phyloP scores from a whole-genome alignment of 345 rosid species.

The Gossypium turneri region DNA sequence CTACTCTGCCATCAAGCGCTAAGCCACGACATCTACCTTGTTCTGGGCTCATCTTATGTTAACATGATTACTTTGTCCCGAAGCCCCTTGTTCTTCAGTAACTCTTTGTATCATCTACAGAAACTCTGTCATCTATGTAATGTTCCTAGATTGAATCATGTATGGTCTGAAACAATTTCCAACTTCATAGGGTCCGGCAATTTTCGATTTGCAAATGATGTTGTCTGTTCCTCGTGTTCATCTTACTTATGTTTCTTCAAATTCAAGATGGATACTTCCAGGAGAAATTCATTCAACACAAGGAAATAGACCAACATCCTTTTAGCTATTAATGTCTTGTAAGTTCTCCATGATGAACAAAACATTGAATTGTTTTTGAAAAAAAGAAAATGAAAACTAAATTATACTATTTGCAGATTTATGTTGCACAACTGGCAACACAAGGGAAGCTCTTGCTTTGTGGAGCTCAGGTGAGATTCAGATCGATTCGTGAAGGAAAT shows the following conservation, averaged over 20 bases:
- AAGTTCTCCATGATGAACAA: conserved; percentile 29
- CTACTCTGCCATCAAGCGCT: conserved; percentile 45
- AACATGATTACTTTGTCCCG: too few species aligned
- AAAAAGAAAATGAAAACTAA: background rate
- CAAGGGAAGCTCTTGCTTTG: conserved; percentile 42
- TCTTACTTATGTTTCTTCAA: conserved; percentile 33
- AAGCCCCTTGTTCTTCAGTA: background rate
- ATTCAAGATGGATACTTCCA: conserved; percentile 29
- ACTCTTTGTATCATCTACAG: background rate
- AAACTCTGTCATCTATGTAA: too few species aligned
- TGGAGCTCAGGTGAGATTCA: too few species aligned
- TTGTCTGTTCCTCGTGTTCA: conserved; percentile 29
- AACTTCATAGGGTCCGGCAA: conserved; percentile 27
- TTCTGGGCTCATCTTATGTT: background rate
- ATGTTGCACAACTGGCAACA: conserved; percentile 67
- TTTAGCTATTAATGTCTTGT: conserved; percentile 67
- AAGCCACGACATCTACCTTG: background rate
- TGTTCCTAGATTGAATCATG: conserved; percentile 19
- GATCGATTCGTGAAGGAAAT: too few species aligned
- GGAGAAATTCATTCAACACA: conserved; percentile 36
- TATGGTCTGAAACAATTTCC: conserved; percentile 37
- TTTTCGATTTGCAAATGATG: conserved; percentile 31
- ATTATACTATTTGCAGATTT: conserved; percentile 37
- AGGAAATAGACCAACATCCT: conserved; percentile 67
- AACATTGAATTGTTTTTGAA: background rate